Evolutionary conservation across 805 yeast species (phyloP).

Genomic region (Teunomyces gatunensis): DNA sequence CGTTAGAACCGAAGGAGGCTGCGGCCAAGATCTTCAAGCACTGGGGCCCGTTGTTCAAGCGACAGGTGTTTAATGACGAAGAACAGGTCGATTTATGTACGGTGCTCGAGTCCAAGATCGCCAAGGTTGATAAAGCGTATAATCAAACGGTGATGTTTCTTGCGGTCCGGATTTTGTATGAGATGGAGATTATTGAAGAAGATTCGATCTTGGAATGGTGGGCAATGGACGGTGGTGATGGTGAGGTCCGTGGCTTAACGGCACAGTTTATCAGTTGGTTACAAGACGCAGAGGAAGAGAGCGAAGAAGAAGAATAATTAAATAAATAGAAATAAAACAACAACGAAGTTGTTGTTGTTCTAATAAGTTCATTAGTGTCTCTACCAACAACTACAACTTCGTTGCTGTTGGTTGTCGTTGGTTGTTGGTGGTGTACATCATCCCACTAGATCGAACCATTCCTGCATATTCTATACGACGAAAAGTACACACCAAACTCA

Average conservation of each 20-base stretch:
- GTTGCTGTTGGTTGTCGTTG: too few species aligned
- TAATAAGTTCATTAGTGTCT: too few species aligned
- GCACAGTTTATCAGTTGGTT: slow-evolving; percentile 85
- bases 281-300: slow-evolving; percentile 69
- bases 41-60: slow-evolving; percentile 78
- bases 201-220: slow-evolving; percentile 83
- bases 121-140: slow-evolving; percentile 35
- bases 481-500: background rate
- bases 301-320: slow-evolving; percentile 28
- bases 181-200: slow-evolving; percentile 79
- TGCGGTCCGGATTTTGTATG: slow-evolving; percentile 63
- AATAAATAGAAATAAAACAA: background rate
- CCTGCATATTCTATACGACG: background rate
- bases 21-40: slow-evolving; percentile 67
- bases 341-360: too few species aligned
- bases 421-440: background rate
- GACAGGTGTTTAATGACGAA: slow-evolving; percentile 79
- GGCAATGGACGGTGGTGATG: slow-evolving; percentile 42
- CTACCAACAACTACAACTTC: background rate
- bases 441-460: background rate
- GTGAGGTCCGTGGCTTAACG: slow-evolving; percentile 53
- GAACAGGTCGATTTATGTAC: slow-evolving; percentile 75
- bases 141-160: slow-evolving; percentile 51
- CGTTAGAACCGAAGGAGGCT: slow-evolving; percentile 75
- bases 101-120: slow-evolving; percentile 47